A percentile compares a stretch with the other conserved stretches of the same genome.
phyloP scores from a whole-genome alignment of 305 asterid species.

The Stenogyne calaminthoides region DNA sequence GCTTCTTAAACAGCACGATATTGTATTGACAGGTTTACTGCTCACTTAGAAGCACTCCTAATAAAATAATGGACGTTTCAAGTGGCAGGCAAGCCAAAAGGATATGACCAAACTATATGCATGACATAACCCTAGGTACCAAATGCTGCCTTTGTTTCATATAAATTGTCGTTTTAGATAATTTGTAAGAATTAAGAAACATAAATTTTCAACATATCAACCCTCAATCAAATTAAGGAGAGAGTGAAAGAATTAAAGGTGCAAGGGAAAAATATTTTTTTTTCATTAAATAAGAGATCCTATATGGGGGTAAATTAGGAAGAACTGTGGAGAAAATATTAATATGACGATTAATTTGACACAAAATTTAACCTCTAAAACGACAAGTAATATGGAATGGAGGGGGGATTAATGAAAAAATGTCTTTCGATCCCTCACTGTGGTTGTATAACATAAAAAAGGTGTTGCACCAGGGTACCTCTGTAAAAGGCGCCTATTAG shows the following conservation, averaged over 20 bases:
- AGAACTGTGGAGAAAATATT: too few relatives aligned
- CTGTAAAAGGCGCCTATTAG: conserved; percentile 93
- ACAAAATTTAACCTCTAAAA: too few relatives aligned
- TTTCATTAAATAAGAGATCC: too few relatives aligned
- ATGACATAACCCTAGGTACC: conserved; percentile 16
- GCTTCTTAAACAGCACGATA: background rate
- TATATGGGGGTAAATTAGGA: too few relatives aligned
- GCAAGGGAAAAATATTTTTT: too few relatives aligned
- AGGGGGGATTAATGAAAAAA: background rate
- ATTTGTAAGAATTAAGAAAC: too few relatives aligned
- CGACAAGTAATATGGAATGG: too few relatives aligned
- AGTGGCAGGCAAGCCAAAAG: conserved; percentile 23
- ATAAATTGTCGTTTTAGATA: too few relatives aligned
- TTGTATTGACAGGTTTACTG: conserved; percentile 10
- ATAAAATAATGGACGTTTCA: background rate
- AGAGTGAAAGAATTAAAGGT: too few relatives aligned
- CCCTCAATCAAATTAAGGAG: too few relatives aligned
- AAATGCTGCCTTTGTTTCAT: background rate
- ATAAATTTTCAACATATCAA: too few relatives aligned
- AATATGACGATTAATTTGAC: too few relatives aligned
- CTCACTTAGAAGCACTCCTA: conserved; percentile 9
- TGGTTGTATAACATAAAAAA: conserved; percentile 21
- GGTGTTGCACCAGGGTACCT: conserved; percentile 53
- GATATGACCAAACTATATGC: conserved; percentile 7
- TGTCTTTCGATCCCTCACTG: conserved; percentile 1